Evolutionary conservation across 306 rosid genomes (phyloP), one percentile per base, ranked within the genome.

Genomic region (Vigna radiata): DNA sequence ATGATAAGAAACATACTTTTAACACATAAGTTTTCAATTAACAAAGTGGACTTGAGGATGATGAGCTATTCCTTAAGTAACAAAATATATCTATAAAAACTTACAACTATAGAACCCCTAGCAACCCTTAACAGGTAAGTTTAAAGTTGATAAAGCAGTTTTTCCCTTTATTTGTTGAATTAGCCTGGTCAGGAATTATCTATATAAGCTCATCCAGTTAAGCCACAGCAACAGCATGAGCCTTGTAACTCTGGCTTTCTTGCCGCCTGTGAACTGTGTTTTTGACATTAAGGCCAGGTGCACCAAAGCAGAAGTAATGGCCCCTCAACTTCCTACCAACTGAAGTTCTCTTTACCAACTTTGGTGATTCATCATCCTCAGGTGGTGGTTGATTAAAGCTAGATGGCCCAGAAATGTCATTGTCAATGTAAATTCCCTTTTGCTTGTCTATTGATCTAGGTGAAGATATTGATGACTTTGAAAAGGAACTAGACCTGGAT

Each of bases 401-500:
- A 68, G 98, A 92, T 29, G 97, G 90, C 16, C 97, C 91, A 4
- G 95, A 87, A 44, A 73, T 53, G 17, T 90, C 92, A 72, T 75
- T 84, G n/a, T 90, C 93, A 44, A 84, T 76, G 81, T 7, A 88
- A 47, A 89, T 44, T 25, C 90, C 93, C 77, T 94, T 94, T 59
- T 89, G 97, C 60, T 90, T 91, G 60, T 94, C 91, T 44, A 83
- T 31, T 52, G 97, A 91, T 64, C 76, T 80, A 0, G 96, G 96
- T 7, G 98, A 94, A 56, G 98, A 90, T 50, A 94, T 77, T 8
- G 92, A 84, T 37, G 97, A 84, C 70, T 90, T 91, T 13, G 98
- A 91, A 66, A 94, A 90, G 36, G 98, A 94, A 71, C 98, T 94
- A 5, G 98, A 94, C 54, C 97, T 87, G 0, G 96, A 88, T 31